Evolutionary conservation across 2,329 filamentous ascomycete genomes (phyloP).

Genomic region (Stenocarpella maydis): DNA sequence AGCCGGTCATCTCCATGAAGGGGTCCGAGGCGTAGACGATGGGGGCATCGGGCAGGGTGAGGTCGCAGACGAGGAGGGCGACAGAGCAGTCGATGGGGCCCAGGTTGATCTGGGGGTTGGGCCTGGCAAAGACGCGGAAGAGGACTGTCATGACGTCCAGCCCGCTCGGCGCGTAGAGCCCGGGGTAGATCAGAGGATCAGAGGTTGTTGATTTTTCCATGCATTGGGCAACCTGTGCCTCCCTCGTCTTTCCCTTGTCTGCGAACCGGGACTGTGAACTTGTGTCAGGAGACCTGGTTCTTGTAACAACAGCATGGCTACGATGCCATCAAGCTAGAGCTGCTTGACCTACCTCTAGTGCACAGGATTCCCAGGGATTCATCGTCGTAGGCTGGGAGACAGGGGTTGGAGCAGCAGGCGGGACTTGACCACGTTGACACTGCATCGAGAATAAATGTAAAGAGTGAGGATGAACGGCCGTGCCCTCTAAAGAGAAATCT

Average conservation of each 20-base stretch:
- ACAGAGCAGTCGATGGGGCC: constrained; percentile 86
- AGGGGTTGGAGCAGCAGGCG: not conserved
- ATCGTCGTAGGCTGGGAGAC: constrained; percentile 36
- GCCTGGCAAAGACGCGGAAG: constrained; percentile 72
- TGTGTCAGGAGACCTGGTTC: constrained; percentile 3
- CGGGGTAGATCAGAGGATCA: constrained; percentile 63
- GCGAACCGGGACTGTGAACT: constrained; percentile 32
- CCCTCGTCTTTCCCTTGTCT: constrained; percentile 19
- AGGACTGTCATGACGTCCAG: constrained; percentile 65
- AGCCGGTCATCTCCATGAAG: constrained; percentile 82
- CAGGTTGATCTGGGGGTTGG: constrained; percentile 79
- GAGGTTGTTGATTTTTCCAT: constrained; percentile 33
- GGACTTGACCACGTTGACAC: not conserved
- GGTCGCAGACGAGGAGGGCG: constrained; percentile 83
- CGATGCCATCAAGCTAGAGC: not conserved
- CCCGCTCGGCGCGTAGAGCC: constrained; percentile 63
- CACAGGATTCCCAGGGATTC: constrained; percentile 48
- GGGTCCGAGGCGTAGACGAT: constrained; percentile 87
- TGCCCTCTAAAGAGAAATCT: not conserved
- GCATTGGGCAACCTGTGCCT: constrained; percentile 32
- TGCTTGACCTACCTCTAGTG: constrained; percentile 45
- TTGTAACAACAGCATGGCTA: not conserved
- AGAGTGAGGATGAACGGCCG: not conserved
- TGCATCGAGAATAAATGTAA: not conserved
- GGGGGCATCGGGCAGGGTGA: constrained; percentile 75